Conservation (phyloP, 2,329 filamentous ascomycete species). For the Scytalidium sp. region DNA sequence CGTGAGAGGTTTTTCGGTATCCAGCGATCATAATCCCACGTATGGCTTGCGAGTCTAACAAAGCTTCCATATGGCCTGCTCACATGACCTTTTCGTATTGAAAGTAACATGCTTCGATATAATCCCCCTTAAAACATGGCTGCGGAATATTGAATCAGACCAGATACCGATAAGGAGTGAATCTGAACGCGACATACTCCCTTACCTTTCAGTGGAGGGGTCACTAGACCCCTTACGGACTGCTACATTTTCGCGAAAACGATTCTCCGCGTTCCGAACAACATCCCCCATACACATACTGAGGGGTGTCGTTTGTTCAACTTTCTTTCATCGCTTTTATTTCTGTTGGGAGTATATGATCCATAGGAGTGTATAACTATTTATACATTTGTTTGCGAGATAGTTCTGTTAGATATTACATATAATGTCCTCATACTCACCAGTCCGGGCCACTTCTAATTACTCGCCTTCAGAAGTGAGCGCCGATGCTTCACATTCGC, state of each 20-base stretch:
- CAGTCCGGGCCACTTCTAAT: neutral
- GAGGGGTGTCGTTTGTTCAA: neutral
- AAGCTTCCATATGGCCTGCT: constrained; percentile 38
- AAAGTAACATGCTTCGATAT: constrained; percentile 26
- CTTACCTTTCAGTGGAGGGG: neutral
- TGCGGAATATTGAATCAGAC: neutral
- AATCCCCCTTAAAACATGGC: neutral
- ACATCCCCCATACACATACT: neutral
- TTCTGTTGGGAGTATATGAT: neutral
- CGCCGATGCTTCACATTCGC: neutral
- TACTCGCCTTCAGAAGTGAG: neutral
- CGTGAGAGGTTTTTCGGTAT: constrained; percentile 30
- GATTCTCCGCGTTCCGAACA: neutral
- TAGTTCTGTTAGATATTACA: neutral
- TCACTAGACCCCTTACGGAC: neutral
- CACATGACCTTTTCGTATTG: constrained; percentile 23
- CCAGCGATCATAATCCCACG: constrained; percentile 32
- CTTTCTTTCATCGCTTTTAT: neutral
- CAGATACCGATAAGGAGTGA: neutral
- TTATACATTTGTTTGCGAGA: neutral
- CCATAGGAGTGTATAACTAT: neutral
- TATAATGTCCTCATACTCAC: neutral
- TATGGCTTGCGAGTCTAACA: constrained; percentile 48
- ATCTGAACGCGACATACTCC: neutral
- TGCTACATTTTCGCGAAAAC: neutral